Base-by-base conservation (phyloP, 1,139 yeast genomes). In the Taphrina communis region DNA sequence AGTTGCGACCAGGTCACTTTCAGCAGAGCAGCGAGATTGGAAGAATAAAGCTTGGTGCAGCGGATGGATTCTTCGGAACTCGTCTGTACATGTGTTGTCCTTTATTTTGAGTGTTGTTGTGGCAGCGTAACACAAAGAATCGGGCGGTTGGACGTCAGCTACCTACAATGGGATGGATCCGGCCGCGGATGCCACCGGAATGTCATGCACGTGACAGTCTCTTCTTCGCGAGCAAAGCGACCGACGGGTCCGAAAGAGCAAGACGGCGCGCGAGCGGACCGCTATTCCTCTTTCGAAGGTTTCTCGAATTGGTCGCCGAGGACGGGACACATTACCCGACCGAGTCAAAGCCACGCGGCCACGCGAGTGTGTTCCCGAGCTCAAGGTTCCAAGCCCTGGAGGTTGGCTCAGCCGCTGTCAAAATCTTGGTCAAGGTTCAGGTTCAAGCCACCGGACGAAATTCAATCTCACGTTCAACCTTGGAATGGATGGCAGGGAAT, bases 51-150 rank as follows among this genome's bases (percentile, higher is more conserved):
- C 19, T n/a, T 14, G 48, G 48, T 12, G 4, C 31, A 25, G 31
- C 4, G 31, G 31, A 25, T 25, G 4, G 4, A 25, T 25, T 25
- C 4, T 25, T 25, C 31, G 31, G 31, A 25, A 25, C 31, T 25
- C 31, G 31, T 25, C 31, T 25, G 1, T 17, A 17, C 17, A 17
- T 17, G 31, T 25, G 58, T 53, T 53, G 58, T 53, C 58, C 35
- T 53, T 53, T 53, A 53, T 53, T 53, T 53, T 53, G 58, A 35
- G 42, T 53, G 21, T 53, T 53, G 58, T 53, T 53, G 58, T 53
- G 58, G 58, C 36, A 38, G 21, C n/a, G 58, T 17, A 44, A n/a
- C 42, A 25, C 31, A 25, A 25, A 25, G 31, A 25, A 25, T 1
- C 31, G 31, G 31, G 31, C 31, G 31, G 31, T 25, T 1, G 31